Conservation (phyloP, 495 filamentous ascomycete species). For the Penicillium taxi region DNA sequence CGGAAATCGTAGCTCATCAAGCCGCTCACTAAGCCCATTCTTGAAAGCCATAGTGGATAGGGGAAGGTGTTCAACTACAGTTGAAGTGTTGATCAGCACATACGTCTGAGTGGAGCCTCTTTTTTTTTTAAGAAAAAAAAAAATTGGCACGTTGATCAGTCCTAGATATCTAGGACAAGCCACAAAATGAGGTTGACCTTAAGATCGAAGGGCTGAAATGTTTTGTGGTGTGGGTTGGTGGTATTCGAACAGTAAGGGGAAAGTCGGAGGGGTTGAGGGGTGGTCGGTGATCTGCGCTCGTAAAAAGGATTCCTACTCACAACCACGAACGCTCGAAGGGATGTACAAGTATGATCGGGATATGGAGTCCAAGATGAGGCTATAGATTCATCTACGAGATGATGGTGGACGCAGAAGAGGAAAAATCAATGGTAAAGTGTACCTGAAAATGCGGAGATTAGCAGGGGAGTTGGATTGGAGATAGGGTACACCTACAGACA, state of each 20-base stretch:
- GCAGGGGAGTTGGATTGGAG: slow-evolving; percentile 19
- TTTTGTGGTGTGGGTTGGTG: slow-evolving; percentile 26
- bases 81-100: slow-evolving; percentile 10
- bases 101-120: background rate
- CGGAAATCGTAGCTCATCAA: slow-evolving; percentile 72
- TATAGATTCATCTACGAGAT: slow-evolving; percentile 12
- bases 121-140: slow-evolving; percentile 6
- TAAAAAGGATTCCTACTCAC: slow-evolving; percentile 27
- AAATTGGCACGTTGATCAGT: slow-evolving; percentile 5
- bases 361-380: slow-evolving; percentile 2
- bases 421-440: slow-evolving; percentile 13
- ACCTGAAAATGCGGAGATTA: slow-evolving; percentile 27
- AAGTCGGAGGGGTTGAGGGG: slow-evolving; percentile 36
- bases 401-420: slow-evolving; percentile 1
- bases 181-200: too few relatives aligned
- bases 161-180: slow-evolving; percentile 1
- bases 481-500: too few relatives aligned
- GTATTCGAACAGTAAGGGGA: slow-evolving; percentile 43
- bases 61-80: slow-evolving; percentile 28
- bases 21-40: slow-evolving; percentile 54
- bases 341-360: slow-evolving; percentile 11
- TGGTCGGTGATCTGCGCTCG: slow-evolving; percentile 27
- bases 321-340: slow-evolving; percentile 41
- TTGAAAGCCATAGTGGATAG: slow-evolving; percentile 55
- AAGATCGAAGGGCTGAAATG: slow-evolving; percentile 4